Base-by-base conservation (phyloP, 1,284 basidiomycete genomes). In the Golubevia sp. region DNA sequence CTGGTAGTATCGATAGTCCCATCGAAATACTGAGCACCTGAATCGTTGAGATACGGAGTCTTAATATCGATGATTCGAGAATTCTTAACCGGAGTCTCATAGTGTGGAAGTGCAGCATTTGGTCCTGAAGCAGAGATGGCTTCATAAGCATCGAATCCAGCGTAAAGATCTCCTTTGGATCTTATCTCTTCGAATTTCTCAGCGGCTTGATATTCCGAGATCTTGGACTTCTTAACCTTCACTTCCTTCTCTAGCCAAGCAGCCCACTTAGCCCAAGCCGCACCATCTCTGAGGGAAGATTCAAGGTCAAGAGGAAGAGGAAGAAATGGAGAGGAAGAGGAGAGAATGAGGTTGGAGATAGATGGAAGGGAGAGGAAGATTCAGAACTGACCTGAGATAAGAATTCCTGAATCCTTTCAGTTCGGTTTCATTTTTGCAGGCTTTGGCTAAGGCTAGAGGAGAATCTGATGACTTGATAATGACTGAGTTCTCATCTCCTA, bases 251-350 rank as follows among this genome's bases (percentile, higher is more conserved):
- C 79, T 61, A 82, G 72, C 79, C 79, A 82, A 15, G 79, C 76
- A 1, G 79, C 76, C 79, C 79, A 82, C 2, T 63, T 59, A 7
- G 64, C 78, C 79, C 79, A 82, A 1, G 76, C 74, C 2, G 71
- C 71, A 25, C 78, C 79, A 63, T 82, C 79, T 21, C 78, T 76
- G n/a, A n/a, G n/a, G n/a, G n/a, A n/a, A n/a, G n/a, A n/a, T n/a
- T n/a, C n/a, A n/a, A n/a, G n/a, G n/a, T n/a, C n/a, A n/a, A n/a
- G n/a, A n/a, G n/a, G n/a, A n/a, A n/a, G n/a, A n/a, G n/a, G n/a
- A n/a, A n/a, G n/a, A n/a, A n/a, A n/a, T n/a, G n/a, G n/a, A n/a
- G n/a, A n/a, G n/a, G n/a, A n/a, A n/a, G n/a, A n/a, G n/a, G n/a
- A n/a, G n/a, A n/a, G n/a, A n/a, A n/a, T n/a, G n/a, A n/a, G n/a